Evolutionary conservation across 2,329 filamentous ascomycete genomes (phyloP).

Genomic region (Cryphonectria carpinicola): DNA sequence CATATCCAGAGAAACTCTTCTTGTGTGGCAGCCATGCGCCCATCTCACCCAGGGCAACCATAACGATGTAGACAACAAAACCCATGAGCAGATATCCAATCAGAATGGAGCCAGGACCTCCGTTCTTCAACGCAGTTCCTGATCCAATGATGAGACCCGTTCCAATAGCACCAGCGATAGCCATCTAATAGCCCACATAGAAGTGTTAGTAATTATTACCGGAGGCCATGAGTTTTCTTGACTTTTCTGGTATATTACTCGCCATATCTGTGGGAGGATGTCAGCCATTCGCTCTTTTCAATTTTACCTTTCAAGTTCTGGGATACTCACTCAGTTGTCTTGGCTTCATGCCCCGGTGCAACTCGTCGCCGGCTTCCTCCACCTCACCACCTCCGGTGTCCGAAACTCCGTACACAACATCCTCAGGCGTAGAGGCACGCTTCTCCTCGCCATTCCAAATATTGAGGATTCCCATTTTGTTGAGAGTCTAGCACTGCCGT

Average conservation of each 20-base stretch:
- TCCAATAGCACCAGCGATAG: conserved; percentile 28
- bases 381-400: conserved; percentile 12
- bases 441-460: conserved; percentile 25
- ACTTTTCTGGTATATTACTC: conserved; percentile 5
- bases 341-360: conserved; percentile 28
- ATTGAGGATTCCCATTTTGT: conserved; percentile 22
- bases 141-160: conserved; percentile 55
- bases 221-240: neutral
- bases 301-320: no score
- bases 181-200: conserved; percentile 8
- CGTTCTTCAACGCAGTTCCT: conserved; percentile 51
- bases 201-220: neutral
- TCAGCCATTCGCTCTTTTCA: neutral
- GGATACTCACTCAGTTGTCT: conserved; percentile 22
- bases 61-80: conserved; percentile 62
- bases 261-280: conserved; percentile 20
- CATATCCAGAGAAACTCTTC: conserved; percentile 68
- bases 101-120: conserved; percentile 47
- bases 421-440: conserved; percentile 21
- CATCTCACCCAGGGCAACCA: conserved; percentile 72
- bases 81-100: conserved; percentile 47
- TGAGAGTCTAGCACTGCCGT: neutral
- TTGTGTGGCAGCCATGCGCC: conserved; percentile 66
- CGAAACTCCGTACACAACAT: conserved; percentile 6
- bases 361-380: conserved; percentile 21